Base-by-base conservation (phyloP, 495 filamentous ascomycete species). In the Penicillium robsamsonii region DNA sequence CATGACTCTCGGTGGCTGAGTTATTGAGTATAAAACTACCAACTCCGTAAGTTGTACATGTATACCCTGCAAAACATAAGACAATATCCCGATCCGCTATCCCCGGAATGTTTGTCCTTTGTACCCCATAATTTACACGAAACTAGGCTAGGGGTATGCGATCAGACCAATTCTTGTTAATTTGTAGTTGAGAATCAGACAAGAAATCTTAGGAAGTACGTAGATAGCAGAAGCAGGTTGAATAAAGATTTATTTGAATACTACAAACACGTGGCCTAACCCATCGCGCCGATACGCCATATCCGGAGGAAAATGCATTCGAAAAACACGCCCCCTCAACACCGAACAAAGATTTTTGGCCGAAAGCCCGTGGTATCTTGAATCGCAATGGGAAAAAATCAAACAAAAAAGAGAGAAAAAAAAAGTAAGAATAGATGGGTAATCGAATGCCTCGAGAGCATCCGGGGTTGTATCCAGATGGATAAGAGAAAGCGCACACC, bases 321-420 rank as follows among this genome's bases (percentile, higher is more conserved):
- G 12, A 20, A 24, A 47, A 55, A 43, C 35, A 42, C 30, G 22
- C 46, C 43, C 22, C 46, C 55, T 59, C 38, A 44, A 65, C 56
- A 54, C 60, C 59, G 29, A 46, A 31, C 33, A 60, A 30, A 60
- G 44, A 42, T 51, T 62, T 61, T 46, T 58, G 35, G 50, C 41
- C 17, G 12, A 42, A 50, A 31, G 9, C 30, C 22, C 42, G 22
- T 58, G 58, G 62, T 64, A 64, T 64, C 62, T 56, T 49, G 58
- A 55, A 46, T 31, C 29, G 45, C 25, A 46, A 54, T 54, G 15
- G 20, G 42, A 30, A 46, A 46, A 13, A 25, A 37, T 44, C 33
- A 24, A 27, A 42, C 29, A 24, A 45, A 18, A 35, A 41, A 58
- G 37, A 40, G 42, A 58, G 37, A 40, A 46, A 50, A 30, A 33